Evolutionary conservation across 75 land plant genomes (phyloP).

Genomic region (Larix kaempferi): DNA sequence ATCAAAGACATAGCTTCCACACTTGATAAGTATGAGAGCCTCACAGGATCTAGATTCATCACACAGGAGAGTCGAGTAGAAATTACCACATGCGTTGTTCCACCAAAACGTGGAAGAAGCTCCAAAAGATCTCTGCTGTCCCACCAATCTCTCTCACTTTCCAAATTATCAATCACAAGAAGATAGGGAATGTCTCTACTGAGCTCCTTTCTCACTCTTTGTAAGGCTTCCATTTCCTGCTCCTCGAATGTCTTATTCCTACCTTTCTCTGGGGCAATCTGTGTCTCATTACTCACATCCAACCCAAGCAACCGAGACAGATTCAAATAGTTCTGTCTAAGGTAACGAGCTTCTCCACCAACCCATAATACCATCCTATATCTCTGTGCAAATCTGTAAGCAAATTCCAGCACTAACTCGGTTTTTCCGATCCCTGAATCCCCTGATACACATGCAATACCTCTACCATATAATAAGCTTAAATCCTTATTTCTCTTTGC

Average conservation of each 20-base stretch:
- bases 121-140: constrained; percentile 66
- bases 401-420: constrained; percentile 76
- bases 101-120: constrained; percentile 77
- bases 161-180: constrained; percentile 84
- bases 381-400: constrained; percentile 66
- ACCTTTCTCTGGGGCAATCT: constrained; percentile 28
- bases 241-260: constrained; percentile 70
- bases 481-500: constrained; percentile 22
- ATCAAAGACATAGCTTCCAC: constrained; percentile 77
- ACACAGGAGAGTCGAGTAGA: constrained; percentile 76
- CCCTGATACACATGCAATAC: constrained; percentile 73
- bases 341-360: constrained; percentile 77
- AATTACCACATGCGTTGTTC: constrained; percentile 76
- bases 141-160: constrained; percentile 91
- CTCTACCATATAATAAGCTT: constrained; percentile 50
- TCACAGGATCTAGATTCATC: constrained; percentile 61
- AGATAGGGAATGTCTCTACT: constrained; percentile 79
- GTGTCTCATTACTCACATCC: constrained; percentile 59
- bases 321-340: constrained; percentile 76
- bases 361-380: constrained; percentile 93
- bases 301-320: constrained; percentile 60
- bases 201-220: constrained; percentile 66
- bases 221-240: constrained; percentile 72
- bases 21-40: constrained; percentile 75
- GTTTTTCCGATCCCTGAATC: constrained; percentile 92